phyloP scores from a whole-genome alignment of 2,329 filamentous ascomycete genomes.

The Colletotrichum eleusines region DNA sequence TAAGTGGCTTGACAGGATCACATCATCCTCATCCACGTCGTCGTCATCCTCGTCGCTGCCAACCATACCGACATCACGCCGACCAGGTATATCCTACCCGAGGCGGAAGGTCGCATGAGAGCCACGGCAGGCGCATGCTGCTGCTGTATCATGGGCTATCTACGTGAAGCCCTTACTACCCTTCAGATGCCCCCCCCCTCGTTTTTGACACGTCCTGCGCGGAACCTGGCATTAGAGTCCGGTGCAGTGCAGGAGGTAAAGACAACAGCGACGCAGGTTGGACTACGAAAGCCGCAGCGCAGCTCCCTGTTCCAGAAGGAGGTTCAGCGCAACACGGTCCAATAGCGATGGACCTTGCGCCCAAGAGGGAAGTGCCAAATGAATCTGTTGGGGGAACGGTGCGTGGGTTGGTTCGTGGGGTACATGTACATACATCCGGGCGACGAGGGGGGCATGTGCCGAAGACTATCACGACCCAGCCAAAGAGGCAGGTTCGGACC shows the following conservation, averaged over 20 bases:
- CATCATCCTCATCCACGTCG: too few species aligned
- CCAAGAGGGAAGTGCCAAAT: slow-evolving; percentile 23
- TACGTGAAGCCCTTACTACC: neutral
- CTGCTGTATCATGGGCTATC: neutral
- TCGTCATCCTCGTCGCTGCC: neutral
- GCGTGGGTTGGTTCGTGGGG: neutral
- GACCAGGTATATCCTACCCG: neutral
- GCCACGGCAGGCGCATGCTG: neutral
- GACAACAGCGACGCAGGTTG: neutral
- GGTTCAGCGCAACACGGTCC: neutral
- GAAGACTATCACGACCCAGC: neutral
- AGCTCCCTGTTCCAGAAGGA: slow-evolving; percentile 5
- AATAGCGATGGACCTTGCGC: neutral
- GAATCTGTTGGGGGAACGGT: slow-evolving; percentile 5
- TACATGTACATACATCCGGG: neutral
- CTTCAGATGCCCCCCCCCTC: neutral
- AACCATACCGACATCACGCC: neutral
- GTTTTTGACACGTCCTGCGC: neutral
- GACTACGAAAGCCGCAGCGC: neutral
- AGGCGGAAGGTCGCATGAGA: slow-evolving; percentile 27
- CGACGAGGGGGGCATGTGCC: neutral
- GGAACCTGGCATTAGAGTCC: neutral
- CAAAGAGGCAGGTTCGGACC: neutral
- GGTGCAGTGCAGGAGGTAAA: neutral
- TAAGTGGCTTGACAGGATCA: neutral